phyloP scores from a whole-genome alignment of 495 filamentous ascomycete species.

The Penicillium pulvis region DNA sequence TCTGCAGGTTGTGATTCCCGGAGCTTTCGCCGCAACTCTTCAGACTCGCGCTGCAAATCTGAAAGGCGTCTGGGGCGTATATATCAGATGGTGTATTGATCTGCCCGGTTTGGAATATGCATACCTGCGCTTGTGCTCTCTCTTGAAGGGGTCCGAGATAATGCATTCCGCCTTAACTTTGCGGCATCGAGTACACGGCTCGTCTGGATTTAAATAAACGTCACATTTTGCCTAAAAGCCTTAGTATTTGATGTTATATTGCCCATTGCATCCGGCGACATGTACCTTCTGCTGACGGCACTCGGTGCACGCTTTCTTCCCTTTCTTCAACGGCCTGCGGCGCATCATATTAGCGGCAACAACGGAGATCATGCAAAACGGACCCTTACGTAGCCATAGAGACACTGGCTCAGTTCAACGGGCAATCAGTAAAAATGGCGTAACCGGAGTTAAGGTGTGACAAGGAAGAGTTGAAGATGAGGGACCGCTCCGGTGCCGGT shows the following conservation, averaged over 20 bases:
- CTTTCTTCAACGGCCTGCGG: conserved; percentile 38
- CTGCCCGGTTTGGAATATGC: conserved; percentile 2
- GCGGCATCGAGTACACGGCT: conserved; percentile 41
- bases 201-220: conserved; percentile 35
- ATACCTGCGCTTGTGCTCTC: conserved; percentile 48
- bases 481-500: conserved; percentile 1
- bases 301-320: conserved; percentile 48
- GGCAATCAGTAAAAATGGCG: background rate
- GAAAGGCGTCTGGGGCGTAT: conserved; percentile 29
- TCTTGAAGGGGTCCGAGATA: conserved; percentile 46
- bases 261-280: background rate
- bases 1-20: conserved; percentile 23
- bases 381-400: conserved; percentile 22
- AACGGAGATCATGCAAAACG: background rate
- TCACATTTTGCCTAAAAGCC: conserved; percentile 42
- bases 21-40: conserved; percentile 40
- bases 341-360: conserved; percentile 11
- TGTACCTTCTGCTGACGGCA: conserved; percentile 49
- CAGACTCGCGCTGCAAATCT: conserved; percentile 40
- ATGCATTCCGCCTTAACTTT: conserved; percentile 41
- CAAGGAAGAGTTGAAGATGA: conserved; percentile 8
- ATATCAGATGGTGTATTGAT: background rate
- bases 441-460: conserved; percentile 6
- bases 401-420: background rate
- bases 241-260: background rate